phyloP scores from a whole-genome alignment of 306 rosid species.

The Corylus avellana region DNA sequence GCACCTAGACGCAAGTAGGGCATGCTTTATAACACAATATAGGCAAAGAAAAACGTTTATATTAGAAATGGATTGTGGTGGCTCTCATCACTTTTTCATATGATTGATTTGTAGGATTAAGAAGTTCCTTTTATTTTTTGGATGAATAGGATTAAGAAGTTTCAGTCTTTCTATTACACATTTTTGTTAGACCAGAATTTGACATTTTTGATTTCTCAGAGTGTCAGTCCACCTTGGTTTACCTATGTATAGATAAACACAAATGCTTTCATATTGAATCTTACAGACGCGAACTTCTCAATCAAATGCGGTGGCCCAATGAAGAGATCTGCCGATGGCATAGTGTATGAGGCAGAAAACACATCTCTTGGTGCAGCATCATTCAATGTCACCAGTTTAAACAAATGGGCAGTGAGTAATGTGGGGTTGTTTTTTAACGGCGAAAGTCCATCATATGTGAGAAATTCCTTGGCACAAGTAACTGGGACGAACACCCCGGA shows the following conservation, averaged over 20 bases:
- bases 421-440: constrained; percentile 50
- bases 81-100: too few relatives aligned
- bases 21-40: too few relatives aligned
- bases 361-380: constrained; percentile 66
- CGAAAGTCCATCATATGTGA: constrained; percentile 15
- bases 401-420: constrained; percentile 77
- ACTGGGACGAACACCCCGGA: constrained; percentile 38
- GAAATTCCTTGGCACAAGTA: constrained; percentile 23
- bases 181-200: background rate
- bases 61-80: too few relatives aligned
- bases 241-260: background rate
- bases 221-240: background rate
- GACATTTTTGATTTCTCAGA: background rate
- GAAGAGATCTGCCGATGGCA: constrained; percentile 37
- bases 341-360: constrained; percentile 48
- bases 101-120: too few relatives aligned
- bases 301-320: constrained; percentile 68
- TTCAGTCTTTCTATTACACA: background rate
- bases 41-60: too few relatives aligned
- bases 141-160: too few relatives aligned
- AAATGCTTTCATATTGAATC: constrained; percentile 5
- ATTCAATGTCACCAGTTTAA: constrained; percentile 51
- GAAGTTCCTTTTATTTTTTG: too few relatives aligned
- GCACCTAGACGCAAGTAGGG: too few relatives aligned
- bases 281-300: constrained; percentile 59